Evolutionary conservation across 1,139 yeast genomes (phyloP), one percentile per base, ranked within the genome.

Genomic region (Kodamaea alishanica): DNA sequence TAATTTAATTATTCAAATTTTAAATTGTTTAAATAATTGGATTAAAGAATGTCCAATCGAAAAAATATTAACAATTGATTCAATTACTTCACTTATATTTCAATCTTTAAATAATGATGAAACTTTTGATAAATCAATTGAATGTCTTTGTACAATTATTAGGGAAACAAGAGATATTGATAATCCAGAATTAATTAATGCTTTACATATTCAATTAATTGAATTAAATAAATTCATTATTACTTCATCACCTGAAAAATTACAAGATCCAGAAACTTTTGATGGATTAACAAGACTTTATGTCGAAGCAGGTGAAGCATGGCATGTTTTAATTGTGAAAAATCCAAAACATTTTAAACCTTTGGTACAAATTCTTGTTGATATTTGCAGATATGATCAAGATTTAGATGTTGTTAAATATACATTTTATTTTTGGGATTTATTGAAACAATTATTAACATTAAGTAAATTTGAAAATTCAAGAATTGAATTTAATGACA

Each of bases 241-340:
- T n/a, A 34, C 35, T 11, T 46, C 52, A 11, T 45, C 56, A 41
- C 61, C 61, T 3, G 62, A 56, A n/a, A 60, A 53, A 42, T 47
- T 66, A 51, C 84, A 82, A 46, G 95, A 87, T 55, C 71, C 79
- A 1, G 95, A 87, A 38, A 71, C 77, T 24, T 77, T 86, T 55
- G 81, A 84, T 43, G 82, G 87, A 22, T 67, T 85, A 44, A 79
- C 95, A 0, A 73, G 92, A 53, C 61, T 94, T 34, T 87, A 85
- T 58, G 87, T 90, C 12, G 96, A 89, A 52, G 95, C 97, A 2
- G 96, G 96, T 44, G 97, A 90, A 60, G 76, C 95, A 2, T 94
- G 98, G 98, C 94, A 88, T 60, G 86, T 86, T 27, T 69, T 86
- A 27, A 79, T 90, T 41, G 92, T 95, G 6, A 81, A 80, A 52